phyloP scores from a whole-genome alignment of 768 basidiomycete genomes.

The Agrocybe pediades region DNA sequence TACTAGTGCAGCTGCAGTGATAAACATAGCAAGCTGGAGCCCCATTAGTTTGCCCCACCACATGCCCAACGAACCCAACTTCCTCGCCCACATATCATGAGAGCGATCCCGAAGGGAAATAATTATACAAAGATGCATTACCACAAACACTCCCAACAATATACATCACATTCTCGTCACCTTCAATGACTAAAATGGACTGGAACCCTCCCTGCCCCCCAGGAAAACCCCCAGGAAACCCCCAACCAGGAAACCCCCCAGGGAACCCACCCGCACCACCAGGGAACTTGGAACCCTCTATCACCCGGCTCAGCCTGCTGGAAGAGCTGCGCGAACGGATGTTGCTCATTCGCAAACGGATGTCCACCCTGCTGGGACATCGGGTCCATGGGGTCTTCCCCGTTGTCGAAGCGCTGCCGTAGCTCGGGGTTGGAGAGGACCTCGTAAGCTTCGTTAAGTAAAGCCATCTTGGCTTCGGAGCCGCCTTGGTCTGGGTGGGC shows the following conservation, averaged over 20 bases:
- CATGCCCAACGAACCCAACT: too few relatives aligned
- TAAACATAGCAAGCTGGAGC: too few relatives aligned
- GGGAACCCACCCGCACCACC: conserved; percentile 27
- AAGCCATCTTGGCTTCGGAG: conserved; percentile 90
- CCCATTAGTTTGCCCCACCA: too few relatives aligned
- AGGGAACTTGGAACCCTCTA: conserved; percentile 27
- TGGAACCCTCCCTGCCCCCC: conserved; percentile 41
- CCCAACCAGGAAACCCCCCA: too few relatives aligned
- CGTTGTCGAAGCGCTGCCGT: conserved; percentile 84
- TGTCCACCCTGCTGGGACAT: conserved; percentile 57
- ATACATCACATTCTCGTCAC: too few relatives aligned
- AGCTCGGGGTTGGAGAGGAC: conserved; percentile 85
- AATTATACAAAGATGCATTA: too few relatives aligned
- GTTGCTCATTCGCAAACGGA: too few relatives aligned
- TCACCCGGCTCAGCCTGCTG: conserved; percentile 43
- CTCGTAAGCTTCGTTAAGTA: conserved; percentile 95
- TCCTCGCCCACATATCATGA: too few relatives aligned
- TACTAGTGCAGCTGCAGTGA: too few relatives aligned
- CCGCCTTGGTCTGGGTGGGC: conserved; percentile 98
- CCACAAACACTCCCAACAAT: too few relatives aligned
- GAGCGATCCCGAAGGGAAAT: too few relatives aligned
- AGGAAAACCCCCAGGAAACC: conserved; percentile 15
- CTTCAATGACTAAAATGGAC: conserved; percentile 34
- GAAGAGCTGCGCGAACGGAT: conserved; percentile 83
- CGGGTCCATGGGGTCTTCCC: conserved; percentile 96